Percentiles rank a stretch among this genome's conserved stretches.
Evolutionary conservation across 306 rosid species (phyloP).

Genomic region (cucumber (Cucumis sativus)): DNA sequence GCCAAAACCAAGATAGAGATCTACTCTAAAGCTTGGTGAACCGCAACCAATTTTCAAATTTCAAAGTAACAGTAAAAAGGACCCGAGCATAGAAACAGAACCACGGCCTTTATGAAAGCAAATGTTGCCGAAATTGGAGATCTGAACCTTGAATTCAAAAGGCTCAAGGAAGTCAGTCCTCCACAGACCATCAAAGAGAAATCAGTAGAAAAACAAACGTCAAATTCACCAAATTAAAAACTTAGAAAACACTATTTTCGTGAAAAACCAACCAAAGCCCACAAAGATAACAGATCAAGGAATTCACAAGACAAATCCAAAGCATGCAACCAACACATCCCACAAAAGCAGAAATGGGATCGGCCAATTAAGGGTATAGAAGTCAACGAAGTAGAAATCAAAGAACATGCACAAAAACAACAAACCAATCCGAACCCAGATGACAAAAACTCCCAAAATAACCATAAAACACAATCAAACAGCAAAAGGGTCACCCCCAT

Average conservation of each 20-base stretch:
- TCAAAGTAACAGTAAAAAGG: background rate
- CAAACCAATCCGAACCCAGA: constrained; percentile 1
- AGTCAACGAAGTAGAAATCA: background rate
- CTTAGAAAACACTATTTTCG: background rate
- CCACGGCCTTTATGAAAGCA: background rate
- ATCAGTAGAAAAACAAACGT: background rate
- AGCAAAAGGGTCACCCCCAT: background rate
- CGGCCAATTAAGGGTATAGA: background rate
- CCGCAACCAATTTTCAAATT: background rate
- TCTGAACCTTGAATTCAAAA: constrained; percentile 11
- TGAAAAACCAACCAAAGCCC: constrained; percentile 1
- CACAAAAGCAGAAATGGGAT: background rate
- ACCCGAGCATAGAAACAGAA: background rate
- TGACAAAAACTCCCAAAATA: background rate
- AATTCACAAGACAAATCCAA: constrained; percentile 7
- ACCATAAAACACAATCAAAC: background rate
- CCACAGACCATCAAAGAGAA: background rate
- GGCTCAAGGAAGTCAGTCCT: background rate
- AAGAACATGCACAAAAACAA: constrained; percentile 4
- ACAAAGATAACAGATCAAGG: constrained; percentile 3
- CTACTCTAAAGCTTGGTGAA: background rate
- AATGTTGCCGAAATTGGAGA: constrained; percentile 20
- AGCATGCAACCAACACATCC: constrained; percentile 11
- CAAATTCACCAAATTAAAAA: background rate
- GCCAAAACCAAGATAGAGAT: background rate